Evolutionary conservation across 1,139 yeast species (phyloP).

Genomic region (Debaryomyces subglobosus): DNA sequence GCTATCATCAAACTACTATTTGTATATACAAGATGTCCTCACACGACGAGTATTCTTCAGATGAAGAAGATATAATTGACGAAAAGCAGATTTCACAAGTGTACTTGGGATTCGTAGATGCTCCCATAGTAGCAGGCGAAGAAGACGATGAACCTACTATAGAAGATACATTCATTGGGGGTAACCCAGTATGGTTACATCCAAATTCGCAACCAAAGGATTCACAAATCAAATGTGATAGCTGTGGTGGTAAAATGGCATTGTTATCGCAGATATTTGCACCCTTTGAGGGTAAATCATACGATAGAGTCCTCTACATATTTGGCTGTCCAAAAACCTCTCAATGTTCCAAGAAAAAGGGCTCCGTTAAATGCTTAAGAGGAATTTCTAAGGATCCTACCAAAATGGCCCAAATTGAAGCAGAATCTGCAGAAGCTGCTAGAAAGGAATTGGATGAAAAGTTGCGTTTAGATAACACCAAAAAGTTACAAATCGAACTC

Average conservation of each 20-base stretch:
- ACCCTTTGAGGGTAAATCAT: conserved; percentile 68
- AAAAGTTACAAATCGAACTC: conserved; percentile 45
- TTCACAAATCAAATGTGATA: conserved; percentile 59
- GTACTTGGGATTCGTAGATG: conserved; percentile 69
- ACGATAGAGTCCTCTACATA: conserved; percentile 81
- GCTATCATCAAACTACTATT: neutral
- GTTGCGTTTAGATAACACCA: conserved; percentile 43
- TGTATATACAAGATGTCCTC: conserved; percentile 25
- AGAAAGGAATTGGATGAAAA: conserved; percentile 44
- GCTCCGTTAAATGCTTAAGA: conserved; percentile 72
- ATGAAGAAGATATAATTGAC: conserved; percentile 38
- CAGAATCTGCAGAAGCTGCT: conserved; percentile 37
- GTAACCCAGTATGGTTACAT: conserved; percentile 64
- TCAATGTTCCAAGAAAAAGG: conserved; percentile 66
- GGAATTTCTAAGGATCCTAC: conserved; percentile 67
- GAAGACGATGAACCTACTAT: conserved; percentile 51
- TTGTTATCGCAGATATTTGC: conserved; percentile 79
- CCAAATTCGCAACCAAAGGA: conserved; percentile 57
- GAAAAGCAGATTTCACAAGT: conserved; percentile 31
- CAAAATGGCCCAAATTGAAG: conserved; percentile 42
- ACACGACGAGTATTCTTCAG: conserved; percentile 46
- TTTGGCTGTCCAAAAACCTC: conserved; percentile 67
- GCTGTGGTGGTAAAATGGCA: conserved; percentile 65
- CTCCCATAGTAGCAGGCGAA: conserved; percentile 29
- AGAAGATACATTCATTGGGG: conserved; percentile 83